phyloP scores from a whole-genome alignment of 306 rosid genomes.

The Cicer chorassanicum region DNA sequence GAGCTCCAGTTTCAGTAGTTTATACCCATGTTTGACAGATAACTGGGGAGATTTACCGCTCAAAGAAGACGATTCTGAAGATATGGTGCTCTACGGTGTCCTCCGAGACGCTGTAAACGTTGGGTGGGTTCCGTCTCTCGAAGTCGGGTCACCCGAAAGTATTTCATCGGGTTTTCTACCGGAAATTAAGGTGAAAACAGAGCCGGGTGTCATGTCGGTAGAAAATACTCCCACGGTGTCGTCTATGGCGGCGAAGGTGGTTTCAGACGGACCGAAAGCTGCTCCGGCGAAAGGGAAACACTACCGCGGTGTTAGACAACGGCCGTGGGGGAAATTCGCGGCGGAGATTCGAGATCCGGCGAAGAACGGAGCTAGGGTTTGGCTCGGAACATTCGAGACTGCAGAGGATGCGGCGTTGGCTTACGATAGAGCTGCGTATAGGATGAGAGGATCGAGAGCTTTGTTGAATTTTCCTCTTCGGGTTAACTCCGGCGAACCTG shows the following conservation, averaged over 20 bases:
- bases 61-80: constrained; percentile 86
- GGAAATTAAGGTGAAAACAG: constrained; percentile 51
- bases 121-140: constrained; percentile 87
- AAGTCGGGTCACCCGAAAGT: constrained; percentile 43
- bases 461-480: constrained; percentile 85
- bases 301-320: constrained; percentile 84
- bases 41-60: constrained; percentile 87
- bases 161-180: constrained; percentile 26
- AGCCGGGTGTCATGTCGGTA: constrained; percentile 51
- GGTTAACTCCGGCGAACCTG: constrained; percentile 92
- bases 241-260: neutral
- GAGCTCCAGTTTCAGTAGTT: constrained; percentile 73
- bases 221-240: neutral
- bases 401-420: constrained; percentile 97
- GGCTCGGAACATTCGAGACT: constrained; percentile 96
- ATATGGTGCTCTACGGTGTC: constrained; percentile 80
- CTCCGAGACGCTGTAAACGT: constrained; percentile 75
- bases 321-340: constrained; percentile 99
- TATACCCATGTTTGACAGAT: constrained; percentile 71
- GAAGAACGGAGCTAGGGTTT: constrained; percentile 90
- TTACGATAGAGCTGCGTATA: constrained; percentile 86
- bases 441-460: constrained; percentile 92
- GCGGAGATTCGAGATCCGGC: constrained; percentile 98
- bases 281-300: constrained; percentile 80
- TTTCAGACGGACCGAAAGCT: neutral